These are phyloP conservation scores for Kwoniella botswanensis DNA, from an alignment of 768 basidiomycete species.

Conservation along the genomic window DNA sequence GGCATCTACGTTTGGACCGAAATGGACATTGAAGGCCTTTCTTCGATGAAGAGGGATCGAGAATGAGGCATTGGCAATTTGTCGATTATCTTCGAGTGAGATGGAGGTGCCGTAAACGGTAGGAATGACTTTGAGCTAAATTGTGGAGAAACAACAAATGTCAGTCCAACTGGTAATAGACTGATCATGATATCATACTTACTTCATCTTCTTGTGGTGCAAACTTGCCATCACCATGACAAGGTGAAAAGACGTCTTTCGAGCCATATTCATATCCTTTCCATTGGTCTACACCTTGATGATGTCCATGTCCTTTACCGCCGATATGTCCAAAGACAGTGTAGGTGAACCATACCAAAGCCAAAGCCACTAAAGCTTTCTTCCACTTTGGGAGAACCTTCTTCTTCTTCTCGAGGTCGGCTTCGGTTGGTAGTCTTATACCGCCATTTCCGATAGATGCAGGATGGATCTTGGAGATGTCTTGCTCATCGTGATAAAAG, in stretches of 20 bases:
- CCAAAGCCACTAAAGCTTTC: constrained; percentile 21
- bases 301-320: constrained; percentile 10
- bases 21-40: constrained; percentile 14
- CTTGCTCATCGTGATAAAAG: constrained; percentile 2
- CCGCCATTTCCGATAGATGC: constrained; percentile 17
- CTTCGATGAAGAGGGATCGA: constrained; percentile 15
- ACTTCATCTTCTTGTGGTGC: constrained; percentile 13
- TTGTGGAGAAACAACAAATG: not conserved
- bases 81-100: constrained; percentile 8
- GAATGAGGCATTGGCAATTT: constrained; percentile 36
- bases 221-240: not conserved
- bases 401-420: not conserved
- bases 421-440: not conserved
- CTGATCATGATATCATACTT: not conserved
- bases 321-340: constrained; percentile 6
- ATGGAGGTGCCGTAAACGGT: constrained; percentile 12
- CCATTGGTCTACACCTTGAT: constrained; percentile 6
- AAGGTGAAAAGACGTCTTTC: not conserved
- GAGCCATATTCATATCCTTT: not conserved
- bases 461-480: constrained; percentile 11
- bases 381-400: constrained; percentile 22
- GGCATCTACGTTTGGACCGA: constrained; percentile 13
- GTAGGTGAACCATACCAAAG: constrained; percentile 17
- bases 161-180: not conserved
- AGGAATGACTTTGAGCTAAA: constrained; percentile 1